phyloP scores from a whole-genome alignment of 306 rosid genomes.

The Hippophae rhamnoides region DNA sequence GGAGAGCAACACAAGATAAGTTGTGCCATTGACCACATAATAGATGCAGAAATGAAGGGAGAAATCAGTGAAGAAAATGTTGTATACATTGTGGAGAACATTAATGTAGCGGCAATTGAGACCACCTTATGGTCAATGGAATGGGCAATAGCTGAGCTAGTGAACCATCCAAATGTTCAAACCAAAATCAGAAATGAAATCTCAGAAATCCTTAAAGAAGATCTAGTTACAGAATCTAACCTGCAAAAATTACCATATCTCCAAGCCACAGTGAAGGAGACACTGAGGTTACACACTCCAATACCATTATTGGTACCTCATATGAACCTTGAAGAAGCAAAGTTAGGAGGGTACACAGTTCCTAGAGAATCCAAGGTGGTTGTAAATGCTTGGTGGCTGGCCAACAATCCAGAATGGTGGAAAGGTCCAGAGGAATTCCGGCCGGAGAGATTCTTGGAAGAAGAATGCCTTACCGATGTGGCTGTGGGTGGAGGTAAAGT shows the following conservation, averaged over 20 bases:
- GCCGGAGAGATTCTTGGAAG: slow-evolving; percentile 73
- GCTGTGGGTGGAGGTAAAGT: slow-evolving; percentile 63
- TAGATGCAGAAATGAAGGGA: slow-evolving; percentile 70
- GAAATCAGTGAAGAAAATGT: slow-evolving; percentile 75
- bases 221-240: slow-evolving; percentile 55
- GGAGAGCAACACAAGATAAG: slow-evolving; percentile 55
- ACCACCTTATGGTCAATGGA: slow-evolving; percentile 90
- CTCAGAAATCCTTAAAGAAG: slow-evolving; percentile 41
- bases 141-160: slow-evolving; percentile 85
- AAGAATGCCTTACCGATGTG: slow-evolving; percentile 48
- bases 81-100: slow-evolving; percentile 74
- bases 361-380: slow-evolving; percentile 78
- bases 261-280: slow-evolving; percentile 74
- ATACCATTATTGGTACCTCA: slow-evolving; percentile 81
- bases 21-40: slow-evolving; percentile 80
- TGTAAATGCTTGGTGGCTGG: slow-evolving; percentile 88
- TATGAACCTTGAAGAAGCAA: slow-evolving; percentile 80
- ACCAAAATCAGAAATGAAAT: slow-evolving; percentile 54
- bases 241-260: slow-evolving; percentile 48
- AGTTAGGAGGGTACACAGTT: slow-evolving; percentile 52
- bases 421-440: slow-evolving; percentile 54
- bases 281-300: slow-evolving; percentile 61
- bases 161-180: slow-evolving; percentile 56
- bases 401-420: slow-evolving; percentile 81
- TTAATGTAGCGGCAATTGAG: slow-evolving; percentile 70